Conservation (phyloP, 1,284 basidiomycete genomes). For the Cutaneotrichosporon spelunceum region DNA sequence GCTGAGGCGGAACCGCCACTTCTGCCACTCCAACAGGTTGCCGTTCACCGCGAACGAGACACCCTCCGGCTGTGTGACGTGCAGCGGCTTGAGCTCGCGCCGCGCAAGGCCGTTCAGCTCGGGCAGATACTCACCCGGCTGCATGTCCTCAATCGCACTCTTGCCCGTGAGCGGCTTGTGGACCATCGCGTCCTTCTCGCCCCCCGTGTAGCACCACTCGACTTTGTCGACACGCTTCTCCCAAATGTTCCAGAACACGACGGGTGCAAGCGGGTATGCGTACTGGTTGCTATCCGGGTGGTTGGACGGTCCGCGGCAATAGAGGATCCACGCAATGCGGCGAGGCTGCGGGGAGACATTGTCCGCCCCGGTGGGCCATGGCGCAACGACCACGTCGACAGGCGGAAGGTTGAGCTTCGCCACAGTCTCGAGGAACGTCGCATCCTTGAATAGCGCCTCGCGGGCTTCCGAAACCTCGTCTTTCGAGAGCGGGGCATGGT, state of each 20-base stretch:
- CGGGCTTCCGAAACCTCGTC: slow-evolving; percentile 1
- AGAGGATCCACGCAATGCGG: slow-evolving; percentile 6
- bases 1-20: slow-evolving; percentile 35
- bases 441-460: neutral
- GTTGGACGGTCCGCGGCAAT: slow-evolving; percentile 2
- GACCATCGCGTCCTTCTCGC: slow-evolving; percentile 5
- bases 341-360: slow-evolving; percentile 1
- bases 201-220: slow-evolving; percentile 8
- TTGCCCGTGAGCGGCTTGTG: neutral
- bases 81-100: slow-evolving; percentile 9
- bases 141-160: neutral
- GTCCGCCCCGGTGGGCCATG: slow-evolving; percentile 10
- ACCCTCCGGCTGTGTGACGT: slow-evolving; percentile 4
- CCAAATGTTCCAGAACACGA: slow-evolving; percentile 4
- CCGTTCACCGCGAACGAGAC: slow-evolving; percentile 69
- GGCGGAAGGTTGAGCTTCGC: neutral
- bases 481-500: slow-evolving; percentile 1
- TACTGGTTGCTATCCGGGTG: slow-evolving; percentile 11
- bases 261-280: slow-evolving; percentile 6
- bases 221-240: neutral
- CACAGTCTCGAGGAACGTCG: neutral
- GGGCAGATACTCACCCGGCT: slow-evolving; percentile 2
- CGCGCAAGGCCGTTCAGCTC: neutral
- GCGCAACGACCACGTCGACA: neutral
- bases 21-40: slow-evolving; percentile 55